Percentiles rank a stretch among this genome's conserved stretches.
These are phyloP conservation scores for Fagopyrum homotropicum DNA, from an alignment of 148 eudicot species.

Conservation along the genomic window DNA sequence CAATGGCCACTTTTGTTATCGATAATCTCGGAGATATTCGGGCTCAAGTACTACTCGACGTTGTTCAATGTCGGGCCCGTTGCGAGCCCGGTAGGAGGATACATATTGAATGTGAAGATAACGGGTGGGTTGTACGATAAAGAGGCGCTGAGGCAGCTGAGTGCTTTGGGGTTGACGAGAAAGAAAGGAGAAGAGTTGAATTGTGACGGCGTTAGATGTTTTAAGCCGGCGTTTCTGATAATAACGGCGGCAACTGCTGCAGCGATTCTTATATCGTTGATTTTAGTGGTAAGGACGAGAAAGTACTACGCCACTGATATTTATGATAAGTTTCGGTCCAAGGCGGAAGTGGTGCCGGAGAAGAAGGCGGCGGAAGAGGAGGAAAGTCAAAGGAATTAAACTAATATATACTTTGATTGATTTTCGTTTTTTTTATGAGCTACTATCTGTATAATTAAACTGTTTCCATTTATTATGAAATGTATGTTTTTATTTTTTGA, in stretches of 20 bases:
- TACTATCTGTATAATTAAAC: too few relatives aligned
- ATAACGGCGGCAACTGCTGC: constrained; percentile 21
- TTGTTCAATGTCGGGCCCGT: constrained; percentile 20
- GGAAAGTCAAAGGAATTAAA: not conserved
- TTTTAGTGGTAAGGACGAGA: constrained; percentile 23
- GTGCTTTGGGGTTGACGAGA: constrained; percentile 18
- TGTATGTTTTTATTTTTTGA: too few relatives aligned
- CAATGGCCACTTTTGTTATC: constrained; percentile 25
- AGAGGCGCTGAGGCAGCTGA: constrained; percentile 21
- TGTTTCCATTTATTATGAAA: too few relatives aligned
- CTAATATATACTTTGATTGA: too few relatives aligned
- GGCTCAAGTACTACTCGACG: constrained; percentile 29
- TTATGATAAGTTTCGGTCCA: constrained; percentile 13
- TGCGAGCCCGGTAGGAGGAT: constrained; percentile 27
- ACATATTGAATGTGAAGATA: constrained; percentile 22
- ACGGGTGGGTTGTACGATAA: constrained; percentile 24
- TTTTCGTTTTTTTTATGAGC: too few relatives aligned
- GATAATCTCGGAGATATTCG: constrained; percentile 30
- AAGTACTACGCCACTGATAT: constrained; percentile 27
- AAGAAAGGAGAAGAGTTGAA: constrained; percentile 17
- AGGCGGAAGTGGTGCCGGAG: not conserved
- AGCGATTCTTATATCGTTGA: constrained; percentile 20
- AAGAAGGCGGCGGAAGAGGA: not conserved
- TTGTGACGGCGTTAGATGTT: constrained; percentile 22
- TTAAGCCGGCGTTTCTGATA: constrained; percentile 20